phyloP scores from a whole-genome alignment of 352 stramenopile species.

The Halophytophthora polymorphica region DNA sequence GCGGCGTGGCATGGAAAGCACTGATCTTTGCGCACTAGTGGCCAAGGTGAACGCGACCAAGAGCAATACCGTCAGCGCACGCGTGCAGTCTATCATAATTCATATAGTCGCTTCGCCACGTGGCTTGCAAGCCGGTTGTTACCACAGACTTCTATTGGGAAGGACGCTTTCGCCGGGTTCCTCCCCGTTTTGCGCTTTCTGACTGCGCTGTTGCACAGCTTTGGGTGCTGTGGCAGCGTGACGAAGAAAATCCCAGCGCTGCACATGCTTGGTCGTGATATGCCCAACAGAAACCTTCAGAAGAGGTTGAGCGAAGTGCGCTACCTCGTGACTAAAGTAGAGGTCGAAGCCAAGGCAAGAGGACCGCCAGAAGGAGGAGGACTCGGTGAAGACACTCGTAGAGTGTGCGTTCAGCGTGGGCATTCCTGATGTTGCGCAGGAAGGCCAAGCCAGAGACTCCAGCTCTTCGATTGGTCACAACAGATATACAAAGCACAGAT shows the following conservation, averaged over 20 bases:
- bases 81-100: too few relatives aligned
- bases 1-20: too few relatives aligned
- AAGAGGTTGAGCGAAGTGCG: constrained; percentile 7
- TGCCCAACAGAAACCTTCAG: constrained; percentile 13
- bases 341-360: constrained; percentile 1
- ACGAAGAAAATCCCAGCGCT: constrained; percentile 6
- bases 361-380: constrained; percentile 4
- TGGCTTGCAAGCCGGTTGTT: neutral
- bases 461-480: too few relatives aligned
- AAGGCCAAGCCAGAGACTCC: too few relatives aligned
- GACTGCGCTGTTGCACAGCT: constrained; percentile 5
- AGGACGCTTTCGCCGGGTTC: constrained; percentile 7
- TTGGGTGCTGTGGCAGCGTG: constrained; percentile 9
- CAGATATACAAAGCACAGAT: too few relatives aligned
- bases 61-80: too few relatives aligned
- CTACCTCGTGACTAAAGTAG: constrained; percentile 16
- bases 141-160: constrained; percentile 6
- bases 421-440: neutral
- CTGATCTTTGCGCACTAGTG: too few relatives aligned
- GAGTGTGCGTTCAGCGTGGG: constrained; percentile 2
- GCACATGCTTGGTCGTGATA: constrained; percentile 1
- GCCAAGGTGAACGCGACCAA: too few relatives aligned
- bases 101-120: too few relatives aligned
- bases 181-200: constrained; percentile 3
- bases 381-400: neutral